A percentile compares a stretch with the other conserved stretches of the same genome.
Conservation (phyloP, 345 rosid genomes). For the Eucalyptus rudis region DNA sequence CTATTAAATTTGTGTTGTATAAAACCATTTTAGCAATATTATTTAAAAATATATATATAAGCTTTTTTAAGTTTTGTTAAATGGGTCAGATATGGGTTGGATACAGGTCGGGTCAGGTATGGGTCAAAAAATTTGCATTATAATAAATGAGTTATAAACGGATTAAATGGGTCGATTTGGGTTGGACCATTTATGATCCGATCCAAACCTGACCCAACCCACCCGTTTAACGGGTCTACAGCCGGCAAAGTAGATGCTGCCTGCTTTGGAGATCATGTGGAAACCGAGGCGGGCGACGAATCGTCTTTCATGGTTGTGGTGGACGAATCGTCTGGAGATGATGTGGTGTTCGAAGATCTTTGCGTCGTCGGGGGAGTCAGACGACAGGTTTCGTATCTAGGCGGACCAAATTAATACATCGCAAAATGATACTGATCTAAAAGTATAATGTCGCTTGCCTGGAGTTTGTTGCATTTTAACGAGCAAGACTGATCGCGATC, state of each 20-base stretch:
- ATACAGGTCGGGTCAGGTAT: no score
- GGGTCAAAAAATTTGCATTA: no score
- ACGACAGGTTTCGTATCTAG: neutral
- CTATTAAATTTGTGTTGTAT: no score
- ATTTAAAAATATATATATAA: no score
- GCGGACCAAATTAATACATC: neutral
- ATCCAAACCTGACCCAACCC: no score
- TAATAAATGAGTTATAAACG: no score
- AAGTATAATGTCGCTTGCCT: neutral
- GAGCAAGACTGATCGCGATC: neutral
- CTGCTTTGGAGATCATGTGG: neutral
- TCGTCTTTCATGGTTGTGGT: neutral
- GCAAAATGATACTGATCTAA: neutral
- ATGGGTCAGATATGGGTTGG: no score
- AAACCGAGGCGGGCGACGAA: neutral
- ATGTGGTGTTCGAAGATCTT: neutral
- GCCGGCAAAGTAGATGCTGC: neutral
- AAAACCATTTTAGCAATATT: no score
- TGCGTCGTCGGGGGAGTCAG: neutral
- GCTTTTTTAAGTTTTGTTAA: no score
- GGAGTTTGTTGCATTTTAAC: neutral
- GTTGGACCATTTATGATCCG: no score
- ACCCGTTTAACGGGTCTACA: neutral
- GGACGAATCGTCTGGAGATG: neutral
- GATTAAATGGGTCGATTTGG: no score